phyloP scores from a whole-genome alignment of 331 rosid genomes.

The Erythrophleum ivorense region DNA sequence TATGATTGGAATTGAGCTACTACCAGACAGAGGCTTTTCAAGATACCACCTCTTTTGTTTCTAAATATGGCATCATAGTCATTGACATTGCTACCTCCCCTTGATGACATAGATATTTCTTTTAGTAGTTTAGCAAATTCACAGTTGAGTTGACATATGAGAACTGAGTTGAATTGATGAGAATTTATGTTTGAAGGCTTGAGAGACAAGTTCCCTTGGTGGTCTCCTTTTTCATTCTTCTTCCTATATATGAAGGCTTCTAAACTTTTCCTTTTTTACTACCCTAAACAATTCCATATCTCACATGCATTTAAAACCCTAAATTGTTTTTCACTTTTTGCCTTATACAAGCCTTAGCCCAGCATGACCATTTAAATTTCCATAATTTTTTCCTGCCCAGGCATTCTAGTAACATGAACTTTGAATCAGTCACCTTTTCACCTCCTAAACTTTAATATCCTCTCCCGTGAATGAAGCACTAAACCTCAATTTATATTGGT shows the following conservation, averaged over 20 bases:
- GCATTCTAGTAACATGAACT: too few relatives aligned
- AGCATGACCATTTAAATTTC: not conserved
- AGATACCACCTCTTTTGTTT: not conserved
- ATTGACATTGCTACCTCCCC: not conserved
- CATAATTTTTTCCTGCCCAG: not conserved
- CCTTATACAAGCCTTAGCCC: not conserved
- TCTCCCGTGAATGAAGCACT: not conserved
- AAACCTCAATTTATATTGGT: not conserved
- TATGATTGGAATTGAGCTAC: conserved; percentile 20
- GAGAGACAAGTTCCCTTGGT: not conserved
- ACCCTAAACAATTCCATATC: not conserved
- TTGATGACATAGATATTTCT: conserved; percentile 8
- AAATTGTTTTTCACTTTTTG: not conserved
- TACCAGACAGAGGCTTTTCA: not conserved
- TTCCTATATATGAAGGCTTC: not conserved
- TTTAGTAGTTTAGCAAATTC: not conserved
- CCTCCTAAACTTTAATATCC: not conserved
- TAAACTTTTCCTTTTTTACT: not conserved
- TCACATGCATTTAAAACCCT: not conserved
- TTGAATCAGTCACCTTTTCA: conserved; percentile 5
- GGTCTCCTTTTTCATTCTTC: not conserved
- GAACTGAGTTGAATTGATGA: not conserved
- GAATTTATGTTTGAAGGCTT: conserved; percentile 16
- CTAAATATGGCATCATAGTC: conserved; percentile 23
- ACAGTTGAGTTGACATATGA: not conserved